phyloP scores from a whole-genome alignment of 1,284 basidiomycete species.

The Fomitopsis betulina region DNA sequence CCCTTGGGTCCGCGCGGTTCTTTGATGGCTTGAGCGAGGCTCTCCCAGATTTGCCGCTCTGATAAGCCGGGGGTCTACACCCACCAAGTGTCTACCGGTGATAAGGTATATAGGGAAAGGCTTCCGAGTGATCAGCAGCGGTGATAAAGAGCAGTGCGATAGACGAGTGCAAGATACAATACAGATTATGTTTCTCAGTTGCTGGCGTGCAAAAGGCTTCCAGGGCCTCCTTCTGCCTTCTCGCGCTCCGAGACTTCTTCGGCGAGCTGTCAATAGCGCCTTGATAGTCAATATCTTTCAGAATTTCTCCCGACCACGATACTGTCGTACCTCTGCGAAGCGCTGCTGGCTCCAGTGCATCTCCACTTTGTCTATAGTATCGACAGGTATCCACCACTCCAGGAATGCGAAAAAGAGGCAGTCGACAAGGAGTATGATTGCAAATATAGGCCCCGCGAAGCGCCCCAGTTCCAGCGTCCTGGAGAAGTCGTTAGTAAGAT shows the following conservation, averaged over 20 bases:
- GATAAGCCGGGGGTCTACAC: too few species aligned
- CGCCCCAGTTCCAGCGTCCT: conserved; percentile 71
- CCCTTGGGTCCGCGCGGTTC: not conserved
- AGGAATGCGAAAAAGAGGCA: conserved; percentile 75
- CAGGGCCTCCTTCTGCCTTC: not conserved
- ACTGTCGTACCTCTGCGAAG: conserved; percentile 28
- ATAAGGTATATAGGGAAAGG: not conserved
- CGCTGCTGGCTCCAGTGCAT: conserved; percentile 37
- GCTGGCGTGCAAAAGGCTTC: not conserved
- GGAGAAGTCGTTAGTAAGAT: not conserved
- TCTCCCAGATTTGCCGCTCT: not conserved
- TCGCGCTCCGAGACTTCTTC: conserved; percentile 3
- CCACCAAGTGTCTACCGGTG: too few species aligned
- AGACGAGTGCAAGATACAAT: too few species aligned
- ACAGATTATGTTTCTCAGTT: too few species aligned
- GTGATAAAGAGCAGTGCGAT: too few species aligned
- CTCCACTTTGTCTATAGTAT: conserved; percentile 64
- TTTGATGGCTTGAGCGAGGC: not conserved
- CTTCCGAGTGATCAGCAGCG: not conserved
- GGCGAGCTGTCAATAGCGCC: conserved; percentile 5
- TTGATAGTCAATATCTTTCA: not conserved
- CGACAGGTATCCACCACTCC: conserved; percentile 72
- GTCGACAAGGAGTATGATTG: conserved; percentile 75
- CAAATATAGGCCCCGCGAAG: conserved; percentile 75
- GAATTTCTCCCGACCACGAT: not conserved